phyloP scores from a whole-genome alignment of 768 basidiomycete genomes.

The Rhodosporidiobolus odoratus region DNA sequence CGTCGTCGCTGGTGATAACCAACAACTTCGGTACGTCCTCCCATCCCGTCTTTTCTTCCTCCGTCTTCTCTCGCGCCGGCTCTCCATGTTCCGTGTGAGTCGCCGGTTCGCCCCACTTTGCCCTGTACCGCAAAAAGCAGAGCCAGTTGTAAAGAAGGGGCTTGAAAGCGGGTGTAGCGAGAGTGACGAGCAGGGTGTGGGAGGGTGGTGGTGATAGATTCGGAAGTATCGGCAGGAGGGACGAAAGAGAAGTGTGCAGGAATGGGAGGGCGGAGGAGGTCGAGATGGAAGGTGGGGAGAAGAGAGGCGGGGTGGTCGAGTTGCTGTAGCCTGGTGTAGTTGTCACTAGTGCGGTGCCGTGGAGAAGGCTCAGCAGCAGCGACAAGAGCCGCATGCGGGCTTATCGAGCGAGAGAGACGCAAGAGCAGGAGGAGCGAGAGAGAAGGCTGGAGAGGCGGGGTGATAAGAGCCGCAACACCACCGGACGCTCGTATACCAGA shows the following conservation, averaged over 20 bases:
- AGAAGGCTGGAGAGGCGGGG: background rate
- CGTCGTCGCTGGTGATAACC: slow-evolving; percentile 35
- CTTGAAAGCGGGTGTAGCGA: slow-evolving; percentile 38
- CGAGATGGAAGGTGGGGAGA: slow-evolving; percentile 7
- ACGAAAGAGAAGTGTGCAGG: slow-evolving; percentile 34
- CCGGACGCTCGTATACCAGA: too few species aligned
- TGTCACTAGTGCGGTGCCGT: background rate
- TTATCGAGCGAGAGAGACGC: background rate
- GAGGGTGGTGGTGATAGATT: slow-evolving; percentile 22
- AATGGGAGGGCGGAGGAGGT: slow-evolving; percentile 5
- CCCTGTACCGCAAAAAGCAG: slow-evolving; percentile 37
- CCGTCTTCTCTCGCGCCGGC: background rate
- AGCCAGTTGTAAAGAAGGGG: slow-evolving; percentile 39
- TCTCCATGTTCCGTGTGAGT: slow-evolving; percentile 20
- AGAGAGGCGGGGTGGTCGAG: slow-evolving; percentile 15
- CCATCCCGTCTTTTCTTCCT: background rate
- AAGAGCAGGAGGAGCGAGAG: background rate
- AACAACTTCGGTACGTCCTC: slow-evolving; percentile 22
- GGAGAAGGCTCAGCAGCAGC: background rate
- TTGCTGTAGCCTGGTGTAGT: background rate
- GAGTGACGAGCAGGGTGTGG: slow-evolving; percentile 37
- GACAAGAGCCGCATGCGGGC: background rate
- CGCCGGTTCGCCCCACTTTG: slow-evolving; percentile 16
- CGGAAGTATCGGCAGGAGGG: slow-evolving; percentile 33
- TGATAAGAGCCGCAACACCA: background rate